Conservation (phyloP, 352 stramenopile species). For the Stramenopiles sp. region DNA sequence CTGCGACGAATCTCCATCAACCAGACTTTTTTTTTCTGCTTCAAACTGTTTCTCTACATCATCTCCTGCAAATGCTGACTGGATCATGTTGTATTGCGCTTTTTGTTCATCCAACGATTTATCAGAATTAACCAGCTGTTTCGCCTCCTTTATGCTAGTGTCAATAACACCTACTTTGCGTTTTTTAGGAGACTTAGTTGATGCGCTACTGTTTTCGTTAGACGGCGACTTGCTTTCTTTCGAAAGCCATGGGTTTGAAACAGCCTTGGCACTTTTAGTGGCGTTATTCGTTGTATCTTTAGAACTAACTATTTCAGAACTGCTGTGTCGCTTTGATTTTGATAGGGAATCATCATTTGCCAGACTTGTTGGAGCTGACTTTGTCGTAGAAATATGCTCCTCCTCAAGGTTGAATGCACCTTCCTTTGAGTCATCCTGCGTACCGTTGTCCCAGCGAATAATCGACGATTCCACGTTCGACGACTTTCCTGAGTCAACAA, state of each 20-base stretch:
- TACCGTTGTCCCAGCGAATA: background rate
- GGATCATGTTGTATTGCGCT: background rate
- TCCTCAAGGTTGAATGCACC: background rate
- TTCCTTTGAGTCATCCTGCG: no score
- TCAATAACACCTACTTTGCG: background rate
- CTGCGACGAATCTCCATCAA: background rate
- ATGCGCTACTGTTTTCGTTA: background rate
- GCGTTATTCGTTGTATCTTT: no score
- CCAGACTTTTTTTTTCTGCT: background rate
- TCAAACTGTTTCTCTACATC: background rate
- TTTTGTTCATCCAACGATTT: background rate
- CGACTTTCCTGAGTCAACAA: background rate
- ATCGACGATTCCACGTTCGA: background rate
- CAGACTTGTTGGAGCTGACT: background rate
- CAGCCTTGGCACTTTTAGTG: background rate
- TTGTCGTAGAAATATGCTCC: no score
- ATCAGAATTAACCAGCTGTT: background rate
- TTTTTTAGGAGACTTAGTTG: background rate
- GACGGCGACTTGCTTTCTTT: background rate
- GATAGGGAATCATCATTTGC: background rate
- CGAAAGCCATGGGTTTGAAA: background rate
- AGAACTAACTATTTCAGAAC: background rate
- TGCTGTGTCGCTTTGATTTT: no score
- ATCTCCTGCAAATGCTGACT: background rate
- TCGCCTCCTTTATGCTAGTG: background rate